These are phyloP conservation scores for Chlorella sorokiniana DNA, from an alignment of 139 green algal genomes.

Conservation along the genomic window DNA sequence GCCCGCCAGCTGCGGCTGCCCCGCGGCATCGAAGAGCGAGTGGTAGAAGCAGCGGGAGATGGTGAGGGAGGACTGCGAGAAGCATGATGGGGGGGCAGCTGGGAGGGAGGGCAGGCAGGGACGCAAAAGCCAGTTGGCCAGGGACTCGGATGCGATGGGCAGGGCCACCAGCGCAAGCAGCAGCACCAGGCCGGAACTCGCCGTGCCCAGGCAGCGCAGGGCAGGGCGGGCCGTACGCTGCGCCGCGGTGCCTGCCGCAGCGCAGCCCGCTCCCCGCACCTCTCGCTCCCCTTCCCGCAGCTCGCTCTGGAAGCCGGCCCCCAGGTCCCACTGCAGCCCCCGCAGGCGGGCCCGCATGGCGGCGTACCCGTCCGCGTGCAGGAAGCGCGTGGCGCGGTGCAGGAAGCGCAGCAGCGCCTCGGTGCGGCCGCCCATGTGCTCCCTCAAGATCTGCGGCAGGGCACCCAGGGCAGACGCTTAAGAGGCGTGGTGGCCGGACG, in stretches of 20 bases:
- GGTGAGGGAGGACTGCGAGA: constrained; percentile 26
- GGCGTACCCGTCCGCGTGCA: constrained; percentile 37
- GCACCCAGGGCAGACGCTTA: background rate
- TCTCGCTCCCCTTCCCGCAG: background rate
- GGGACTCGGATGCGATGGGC: background rate
- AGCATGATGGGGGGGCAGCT: background rate
- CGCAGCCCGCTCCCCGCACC: background rate
- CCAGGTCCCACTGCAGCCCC: constrained; percentile 48
- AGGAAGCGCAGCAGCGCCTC: constrained; percentile 29
- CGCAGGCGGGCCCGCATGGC: constrained; percentile 28
- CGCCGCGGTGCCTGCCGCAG: background rate
- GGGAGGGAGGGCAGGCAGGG: background rate
- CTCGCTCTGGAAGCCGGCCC: constrained; percentile 31
- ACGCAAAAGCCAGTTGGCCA: background rate
- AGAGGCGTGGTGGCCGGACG: background rate
- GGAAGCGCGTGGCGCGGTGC: constrained; percentile 13
- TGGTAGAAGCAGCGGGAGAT: constrained; percentile 48
- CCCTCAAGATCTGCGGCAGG: constrained; percentile 32
- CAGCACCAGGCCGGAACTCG: too few species aligned
- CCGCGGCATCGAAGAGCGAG: constrained; percentile 35
- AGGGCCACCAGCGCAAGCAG: too few species aligned
- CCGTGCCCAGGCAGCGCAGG: too few species aligned
- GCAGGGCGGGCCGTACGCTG: background rate
- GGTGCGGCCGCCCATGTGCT: constrained; percentile 50
- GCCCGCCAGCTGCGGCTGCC: constrained; percentile 33